Conservation (phyloP, 495 filamentous ascomycete species). For the Lichina pygmaea region DNA sequence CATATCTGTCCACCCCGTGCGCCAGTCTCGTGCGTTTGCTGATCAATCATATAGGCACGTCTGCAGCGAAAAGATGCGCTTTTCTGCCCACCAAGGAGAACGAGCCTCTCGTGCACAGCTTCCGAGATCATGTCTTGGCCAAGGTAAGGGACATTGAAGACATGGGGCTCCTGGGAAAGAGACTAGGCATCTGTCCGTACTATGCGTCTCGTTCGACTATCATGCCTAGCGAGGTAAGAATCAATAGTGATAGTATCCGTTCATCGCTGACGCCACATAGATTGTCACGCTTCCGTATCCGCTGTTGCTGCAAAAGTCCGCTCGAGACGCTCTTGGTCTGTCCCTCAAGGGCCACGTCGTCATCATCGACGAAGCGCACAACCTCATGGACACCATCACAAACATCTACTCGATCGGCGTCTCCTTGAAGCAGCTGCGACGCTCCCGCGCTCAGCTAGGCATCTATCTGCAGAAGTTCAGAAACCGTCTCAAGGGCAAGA, state of each 20-base stretch:
- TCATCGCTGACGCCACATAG: constrained; percentile 13
- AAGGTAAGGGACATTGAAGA: constrained; percentile 87
- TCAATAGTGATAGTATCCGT: no score
- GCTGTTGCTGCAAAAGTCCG: constrained; percentile 64
- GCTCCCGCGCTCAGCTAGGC: constrained; percentile 43
- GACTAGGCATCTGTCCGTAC: constrained; percentile 73
- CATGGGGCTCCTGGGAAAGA: constrained; percentile 46
- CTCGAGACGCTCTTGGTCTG: constrained; percentile 63
- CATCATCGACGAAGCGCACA: constrained; percentile 92
- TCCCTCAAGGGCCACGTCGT: constrained; percentile 71
- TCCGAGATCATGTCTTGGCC: constrained; percentile 71
- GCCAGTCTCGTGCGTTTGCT: background rate
- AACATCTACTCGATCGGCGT: constrained; percentile 65
- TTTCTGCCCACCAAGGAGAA: constrained; percentile 59
- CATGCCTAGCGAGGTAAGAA: constrained; percentile 41
- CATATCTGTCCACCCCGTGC: no score
- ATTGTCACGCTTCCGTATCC: constrained; percentile 89
- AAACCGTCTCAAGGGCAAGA: constrained; percentile 72
- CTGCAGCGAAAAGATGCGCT: constrained; percentile 40
- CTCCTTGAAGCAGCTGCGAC: constrained; percentile 40
- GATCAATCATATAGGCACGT: constrained; percentile 1
- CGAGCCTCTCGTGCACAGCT: constrained; percentile 41
- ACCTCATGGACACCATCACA: constrained; percentile 83
- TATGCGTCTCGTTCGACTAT: constrained; percentile 73
- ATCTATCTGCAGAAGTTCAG: constrained; percentile 71